Evolutionary conservation across 192 early-diverging fungal species (phyloP), one percentile per base, ranked within the genome.

Genomic region (Coemansia sp.): DNA sequence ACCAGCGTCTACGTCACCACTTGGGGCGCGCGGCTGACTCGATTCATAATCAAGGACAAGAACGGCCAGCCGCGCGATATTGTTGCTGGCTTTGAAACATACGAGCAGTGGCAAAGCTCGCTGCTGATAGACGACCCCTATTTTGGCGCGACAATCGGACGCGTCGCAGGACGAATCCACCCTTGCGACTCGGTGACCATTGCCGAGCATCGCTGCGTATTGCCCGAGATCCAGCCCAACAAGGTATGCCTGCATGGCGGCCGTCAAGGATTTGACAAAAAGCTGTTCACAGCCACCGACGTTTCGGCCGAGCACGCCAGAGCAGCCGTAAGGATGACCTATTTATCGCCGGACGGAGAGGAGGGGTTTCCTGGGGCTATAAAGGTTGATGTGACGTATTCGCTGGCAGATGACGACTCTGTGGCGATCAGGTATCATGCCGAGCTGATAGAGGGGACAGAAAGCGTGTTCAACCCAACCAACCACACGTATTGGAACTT

Each of bases 401-500:
- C 87, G 24, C 74, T 88, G 11, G 72, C 85, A 27, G 76, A 86
- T 19, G 81, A 87, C 31, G 47, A 74, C 31, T 85, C 86, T 0
- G 51, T 85, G 20, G 67, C 87, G 14, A 73, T 89, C 7, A 83
- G 86, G 4, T 85, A 87, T 60, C 56, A 71, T 2, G 89, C 83
- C 3, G 67, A 64, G 6, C 71, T 85, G 11, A 7, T 47, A 9
- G 79, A 84, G 12, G 71, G 86, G 7, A 58, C 71, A 4, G 72
- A 74, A 58, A 93, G 90, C 0, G 73, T 91, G 40, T 71, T 92
- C 11, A 94, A 92, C 46, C 73, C 96, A 11, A 94, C 95, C 11
- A 93, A 90, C 76, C 95, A 97, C 68, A 77, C 91, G 17, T 97
- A 95, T 77, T 96, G 94, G 76, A 94, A 94, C 70, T 77, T 97